Base-by-base conservation (phyloP, 164 flowering plant genomes). In the Aristolochia californica region DNA sequence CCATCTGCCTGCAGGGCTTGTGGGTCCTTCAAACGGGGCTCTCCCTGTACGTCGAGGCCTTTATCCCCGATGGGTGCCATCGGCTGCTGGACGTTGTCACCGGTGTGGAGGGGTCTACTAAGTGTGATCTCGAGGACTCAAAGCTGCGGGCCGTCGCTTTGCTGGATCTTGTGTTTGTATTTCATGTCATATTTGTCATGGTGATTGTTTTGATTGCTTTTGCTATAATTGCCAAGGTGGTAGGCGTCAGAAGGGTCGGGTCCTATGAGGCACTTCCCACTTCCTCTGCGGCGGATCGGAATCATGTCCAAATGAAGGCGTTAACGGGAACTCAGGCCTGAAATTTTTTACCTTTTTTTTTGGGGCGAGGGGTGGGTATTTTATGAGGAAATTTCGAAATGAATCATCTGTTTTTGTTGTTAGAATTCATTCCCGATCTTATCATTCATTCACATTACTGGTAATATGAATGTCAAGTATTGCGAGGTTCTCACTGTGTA, bases 51-150 rank as follows among this genome's bases (percentile, higher is more conserved):
- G 97, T 80, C 0, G 97, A 89, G 48, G 88, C 79, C 17, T 87
- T 93, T 59, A 87, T 93, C 7, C 97, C 97, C 0, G 90, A 89
- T 17, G 99, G 99, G 0, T 93, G 99, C 53, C 91, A 93, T 53
- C 67, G 77, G 57, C 61, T 93, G 65, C 71, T 93, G 24, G 97
- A 93, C 63, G 94, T 93, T 18, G 87, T 74, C 13, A 66, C 64
- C 14, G 95, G 97, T 4, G 90, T 87, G 2, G 96, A 89, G 67
- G 95, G 99, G 0, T 89, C 99, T 14, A 89, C 97, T 43, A 80
- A 78, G 72, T 93, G 97, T 56, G 99, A 87, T 61, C 58, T 89
- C 53, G 95, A 93, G 52, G 96, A 89, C 50, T 81, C 96, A 7
- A 72, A 62, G 67, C 59, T 85, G 56, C 75, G 99, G 22, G 99